Base-by-base conservation (phyloP, 2,329 filamentous ascomycete species). In the Rhexocercosporidium sp. region DNA sequence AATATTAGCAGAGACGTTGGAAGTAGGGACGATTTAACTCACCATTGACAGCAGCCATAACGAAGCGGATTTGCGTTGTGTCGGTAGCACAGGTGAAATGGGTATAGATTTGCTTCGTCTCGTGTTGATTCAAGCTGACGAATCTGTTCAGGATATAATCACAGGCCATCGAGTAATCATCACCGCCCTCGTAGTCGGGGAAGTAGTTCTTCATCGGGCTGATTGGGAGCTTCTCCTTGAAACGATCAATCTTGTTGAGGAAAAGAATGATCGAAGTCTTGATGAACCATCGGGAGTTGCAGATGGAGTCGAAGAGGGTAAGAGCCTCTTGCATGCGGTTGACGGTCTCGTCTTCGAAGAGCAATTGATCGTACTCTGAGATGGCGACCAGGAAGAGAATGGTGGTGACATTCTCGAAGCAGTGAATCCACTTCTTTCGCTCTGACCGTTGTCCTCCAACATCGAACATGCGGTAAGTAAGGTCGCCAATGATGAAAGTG, bases 41-140 rank as follows among this genome's bases (percentile, higher is more conserved):
- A 97, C 94, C 94, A 83, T 99, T 99, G 78, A 99, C 96, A 74
- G 96, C 96, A 70, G 95, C 94, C 96, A 99, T 99, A 82, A 99
- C 96, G 85, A 99, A 98, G 78, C 96, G 91, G 77, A 99, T 99
- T 82, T 99, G 96, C 77, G 96, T 97, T 37, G 96, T 99, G 79
- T 99, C 96, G 59, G 96, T 99, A 69, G 96, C 96, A 80, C 96
- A 98, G 60, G 96, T 99, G 83, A 99, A 99, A 82, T 98, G 96
- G 67, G 96, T 99, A 86, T 99, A 99, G 80, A 99, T 98, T 81
- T 99, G 96, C 86, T 99, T 99, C 64, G 94, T 97, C 85, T 98
- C 96, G 80, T 97, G 95, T 82, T 98, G 96, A 84, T 99, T 99
- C 79, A 99, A 85, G 79, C 92, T 96, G 76, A 98, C 96, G 82